Conservation (phyloP, 768 basidiomycete species). For the Boletus edulis region DNA sequence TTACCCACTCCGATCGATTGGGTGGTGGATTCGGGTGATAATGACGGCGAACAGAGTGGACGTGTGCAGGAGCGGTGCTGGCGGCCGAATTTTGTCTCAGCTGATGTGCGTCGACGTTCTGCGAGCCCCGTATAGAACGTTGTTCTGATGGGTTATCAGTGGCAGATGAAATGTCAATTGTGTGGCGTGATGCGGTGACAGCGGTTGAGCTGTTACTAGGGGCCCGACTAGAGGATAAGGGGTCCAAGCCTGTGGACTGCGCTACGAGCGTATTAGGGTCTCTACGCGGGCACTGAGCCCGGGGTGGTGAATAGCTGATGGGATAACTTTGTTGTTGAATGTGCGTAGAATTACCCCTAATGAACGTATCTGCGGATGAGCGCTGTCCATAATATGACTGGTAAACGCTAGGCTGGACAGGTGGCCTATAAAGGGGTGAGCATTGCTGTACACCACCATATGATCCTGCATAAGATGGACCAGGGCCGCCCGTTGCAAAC, state of each 20-base stretch:
- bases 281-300: slow-evolving; percentile 14
- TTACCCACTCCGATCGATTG: slow-evolving; percentile 86
- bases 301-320: slow-evolving; percentile 26
- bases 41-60: slow-evolving; percentile 43
- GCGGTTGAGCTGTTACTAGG: background rate
- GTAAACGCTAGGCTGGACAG: slow-evolving; percentile 35
- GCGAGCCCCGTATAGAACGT: slow-evolving; percentile 1
- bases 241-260: slow-evolving; percentile 13
- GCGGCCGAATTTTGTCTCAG: background rate
- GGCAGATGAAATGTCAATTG: background rate
- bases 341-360: slow-evolving; percentile 25
- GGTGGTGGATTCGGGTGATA: slow-evolving; percentile 73
- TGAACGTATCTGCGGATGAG: slow-evolving; percentile 23
- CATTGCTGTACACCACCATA: slow-evolving; percentile 20
- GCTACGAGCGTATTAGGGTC: slow-evolving; percentile 21
- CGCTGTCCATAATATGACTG: slow-evolving; percentile 49
- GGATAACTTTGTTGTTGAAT: slow-evolving; percentile 33
- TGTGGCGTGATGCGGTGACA: background rate
- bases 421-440: slow-evolving; percentile 26
- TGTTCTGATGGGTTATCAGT: slow-evolving; percentile 2
- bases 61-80: slow-evolving; percentile 8
- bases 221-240: slow-evolving; percentile 1
- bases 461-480: slow-evolving; percentile 13
- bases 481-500: slow-evolving; percentile 21
- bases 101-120: background rate